phyloP scores from a whole-genome alignment of 2,329 filamentous ascomycete genomes.

The Salinomyces thailandicus region DNA sequence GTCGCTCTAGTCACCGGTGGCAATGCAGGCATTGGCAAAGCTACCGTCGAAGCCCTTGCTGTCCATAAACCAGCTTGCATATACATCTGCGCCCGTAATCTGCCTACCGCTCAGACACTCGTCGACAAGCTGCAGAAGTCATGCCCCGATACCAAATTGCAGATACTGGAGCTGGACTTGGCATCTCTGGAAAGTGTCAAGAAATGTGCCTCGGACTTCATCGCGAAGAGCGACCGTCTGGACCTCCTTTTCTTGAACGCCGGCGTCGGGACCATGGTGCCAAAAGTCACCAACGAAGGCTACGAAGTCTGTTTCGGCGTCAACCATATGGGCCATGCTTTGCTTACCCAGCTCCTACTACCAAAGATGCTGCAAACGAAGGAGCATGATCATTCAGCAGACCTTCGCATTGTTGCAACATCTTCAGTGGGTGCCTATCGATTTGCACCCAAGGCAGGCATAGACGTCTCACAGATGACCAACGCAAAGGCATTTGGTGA shows the following conservation, averaged over 20 bases:
- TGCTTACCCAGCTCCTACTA: slow-evolving; percentile 24
- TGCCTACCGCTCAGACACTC: slow-evolving; percentile 30
- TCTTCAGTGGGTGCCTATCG: slow-evolving; percentile 24
- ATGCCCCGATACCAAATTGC: slow-evolving; percentile 26
- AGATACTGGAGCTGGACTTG: slow-evolving; percentile 34
- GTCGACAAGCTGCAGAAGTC: slow-evolving; percentile 20
- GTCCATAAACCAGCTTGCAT: slow-evolving; percentile 35
- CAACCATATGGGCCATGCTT: slow-evolving; percentile 35
- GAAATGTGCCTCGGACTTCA: slow-evolving; percentile 30
- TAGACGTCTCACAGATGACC: not conserved
- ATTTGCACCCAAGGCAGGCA: slow-evolving; percentile 7
- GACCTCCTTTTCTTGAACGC: slow-evolving; percentile 41
- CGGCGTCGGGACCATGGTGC: slow-evolving; percentile 30
- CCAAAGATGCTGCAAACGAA: slow-evolving; percentile 34
- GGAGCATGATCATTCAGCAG: slow-evolving; percentile 23
- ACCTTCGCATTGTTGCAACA: slow-evolving; percentile 38
- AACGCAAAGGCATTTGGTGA: slow-evolving; percentile 16
- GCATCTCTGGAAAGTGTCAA: slow-evolving; percentile 32
- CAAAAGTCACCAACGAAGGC: slow-evolving; percentile 25
- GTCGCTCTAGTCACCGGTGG: slow-evolving; percentile 27
- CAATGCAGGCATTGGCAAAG: slow-evolving; percentile 38
- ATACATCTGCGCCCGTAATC: slow-evolving; percentile 35
- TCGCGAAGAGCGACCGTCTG: slow-evolving; percentile 28
- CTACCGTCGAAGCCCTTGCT: slow-evolving; percentile 34
- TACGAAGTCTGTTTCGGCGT: slow-evolving; percentile 3